Evolutionary conservation across 2,329 filamentous ascomycete genomes (phyloP), one percentile per base, ranked within the genome.

Genomic region (Bipolaris sorokiniana): DNA sequence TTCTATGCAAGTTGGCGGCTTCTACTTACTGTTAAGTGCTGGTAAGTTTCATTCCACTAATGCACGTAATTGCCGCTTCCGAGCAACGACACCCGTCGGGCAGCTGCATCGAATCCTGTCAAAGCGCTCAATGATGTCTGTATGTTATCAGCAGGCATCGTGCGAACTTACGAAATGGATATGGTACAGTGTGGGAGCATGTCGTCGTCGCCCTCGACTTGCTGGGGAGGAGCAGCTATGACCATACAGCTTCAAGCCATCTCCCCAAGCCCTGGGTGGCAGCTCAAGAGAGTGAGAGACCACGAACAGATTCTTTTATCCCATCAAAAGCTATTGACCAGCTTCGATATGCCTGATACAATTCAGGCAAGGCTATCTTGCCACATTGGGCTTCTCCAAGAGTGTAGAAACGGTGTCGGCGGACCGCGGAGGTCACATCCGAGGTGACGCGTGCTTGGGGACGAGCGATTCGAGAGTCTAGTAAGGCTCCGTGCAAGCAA

Each of bases 11-110:
- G 34, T 58, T 42, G 5, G 51, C 22, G 18, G 37, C 26, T 40
- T 46, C 26, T 41, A 58, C 55, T 54, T 54, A 58, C 55, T 20
- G 55, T 18, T 20, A 38, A n/a, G 28, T 57, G 40, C 48, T 44
- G 22, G 16, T 9, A 38, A 47, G 41, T 36, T 26, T 10, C 31
- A 11, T 42, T 41, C n/a, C 42, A 37, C 42, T 23, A 23, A 48
- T 51, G 34, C 31, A 56, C 16, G 31, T 42, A 44, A 28, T 53
- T 41, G 36, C 54, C 49, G 26, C 13, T 23, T 38, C 54, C 44
- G 37, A 28, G 40, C 50, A 28, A 48, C 46, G 34, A 48, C 44
- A 36, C 44, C 42, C 13, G 38, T 40, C 33, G 33, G 34, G 22
- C 38, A 20, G 45, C 44, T 26, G 37, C 13, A 40, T 23, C 20